Base-by-base conservation (phyloP, 495 filamentous ascomycete species). In the Daldinia caldariorum region DNA sequence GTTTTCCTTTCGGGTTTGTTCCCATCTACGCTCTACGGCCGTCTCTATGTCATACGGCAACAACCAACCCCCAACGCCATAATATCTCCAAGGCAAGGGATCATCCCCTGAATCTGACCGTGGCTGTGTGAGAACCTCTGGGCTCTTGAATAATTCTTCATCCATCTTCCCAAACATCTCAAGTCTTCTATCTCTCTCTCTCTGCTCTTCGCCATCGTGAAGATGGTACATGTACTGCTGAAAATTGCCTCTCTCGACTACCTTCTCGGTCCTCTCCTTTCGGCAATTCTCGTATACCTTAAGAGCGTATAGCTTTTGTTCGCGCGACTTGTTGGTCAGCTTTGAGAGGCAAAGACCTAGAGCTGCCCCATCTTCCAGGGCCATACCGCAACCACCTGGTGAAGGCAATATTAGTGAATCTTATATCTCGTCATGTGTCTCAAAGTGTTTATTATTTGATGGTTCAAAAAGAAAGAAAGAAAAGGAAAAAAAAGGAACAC, bases 191-290 rank as follows among this genome's bases (percentile, higher is more conserved):
- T 82, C 87, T 43, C 88, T 78, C 38, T 84, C 81, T 58, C 79
- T 71, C 61, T 89, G 88, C 57, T 82, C 81, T 16, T 79, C 72
- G 7, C 87, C 87, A 67, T 90, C 82, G 14, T 77, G 76, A 43
- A 91, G 78, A 66, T 90, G 89, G 67, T 89, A 89, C 55, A 88
- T 78, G 61, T 86, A 79, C 61, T 87, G 77, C 76, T 88, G 73
- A 32, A 75, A 79, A 53, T 84, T 86, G 0, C 85, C 85, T 53
- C 85, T 84, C 39, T 82, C 74, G 1, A 89, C 88, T 56, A 90
- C 84, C 16, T 77, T 79, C 39, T 87, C 85, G 0, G 87, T 86
- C 26, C 89, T 73, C 18, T 79, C 79, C 71, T 88, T 89, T 6
- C 89, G 80, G 43, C 87, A 77, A 5, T 73, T 77, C 70, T 91